Base-by-base conservation (phyloP, 1,284 basidiomycete genomes). In the Boletus smithii region DNA sequence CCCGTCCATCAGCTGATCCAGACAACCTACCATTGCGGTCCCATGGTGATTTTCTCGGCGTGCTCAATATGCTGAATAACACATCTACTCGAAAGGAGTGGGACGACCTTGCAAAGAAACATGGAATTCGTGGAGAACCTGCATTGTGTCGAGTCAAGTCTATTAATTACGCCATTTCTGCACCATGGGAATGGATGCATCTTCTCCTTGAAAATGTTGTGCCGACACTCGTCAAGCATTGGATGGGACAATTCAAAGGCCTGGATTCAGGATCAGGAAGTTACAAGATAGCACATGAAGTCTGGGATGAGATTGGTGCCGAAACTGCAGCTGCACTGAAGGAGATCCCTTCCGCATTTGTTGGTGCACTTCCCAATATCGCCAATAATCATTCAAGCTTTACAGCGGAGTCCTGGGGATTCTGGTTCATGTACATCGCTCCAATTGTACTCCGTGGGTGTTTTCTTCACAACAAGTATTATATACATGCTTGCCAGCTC, bases 151-250 rank as follows among this genome's bases (percentile, higher is more conserved):
- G 27, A 2, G 27, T 40, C 7, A n/a, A n/a, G 2, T 30, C 27
- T 3, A 8, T 40, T 5, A 17, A 40, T 6, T 40, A 17, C 14
- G 27, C 38, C 3, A 8, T 3, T 2, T 37, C 22, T 2, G 3
- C 50, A 6, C 64, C 64, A 1, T 66, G 59, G 57, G 67, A 69
- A 7, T 65, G 57, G 40, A 63, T 70, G 55, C 68, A 70, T 33
- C 42, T 70, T 0, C 37, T 68, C 2, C 47, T 58, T 0, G 53
- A 64, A 20, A 68, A 69, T 36, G 32, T 58, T 4, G 43, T 60
- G 1, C 48, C 30, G 1, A 61, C 56, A 18, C 51, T 69, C 4
- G 42, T 67, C 0, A 24, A 50, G 2, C 62, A 6, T 2, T 70
- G 67, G 67, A 68, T 51, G 3, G 63, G 67, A 0, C 35, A 54